Percentiles rank a stretch among this genome's conserved stretches.
phyloP scores from a whole-genome alignment of 2,329 filamentous ascomycete genomes.

The Calonectria pseudoreteaudii region DNA sequence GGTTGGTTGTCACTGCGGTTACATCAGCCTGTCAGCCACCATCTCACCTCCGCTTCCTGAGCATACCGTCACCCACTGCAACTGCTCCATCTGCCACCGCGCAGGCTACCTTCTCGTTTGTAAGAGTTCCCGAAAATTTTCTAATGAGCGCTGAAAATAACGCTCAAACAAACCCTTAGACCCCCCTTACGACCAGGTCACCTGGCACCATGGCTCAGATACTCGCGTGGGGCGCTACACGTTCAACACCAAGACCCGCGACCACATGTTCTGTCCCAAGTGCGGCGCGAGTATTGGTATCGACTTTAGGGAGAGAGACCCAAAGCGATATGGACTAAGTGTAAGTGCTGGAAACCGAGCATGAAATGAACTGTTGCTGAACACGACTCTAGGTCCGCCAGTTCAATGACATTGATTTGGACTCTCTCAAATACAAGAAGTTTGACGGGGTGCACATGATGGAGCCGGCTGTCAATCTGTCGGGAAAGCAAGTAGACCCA shows the following conservation, averaged over 20 bases:
- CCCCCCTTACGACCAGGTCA: slow-evolving; percentile 52
- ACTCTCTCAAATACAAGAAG: slow-evolving; percentile 50
- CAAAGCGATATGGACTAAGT: slow-evolving; percentile 55
- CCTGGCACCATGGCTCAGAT: slow-evolving; percentile 55
- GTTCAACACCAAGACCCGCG: slow-evolving; percentile 61
- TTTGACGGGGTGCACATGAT: slow-evolving; percentile 51
- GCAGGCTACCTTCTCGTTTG: slow-evolving; percentile 64
- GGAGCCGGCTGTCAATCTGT: slow-evolving; percentile 51
- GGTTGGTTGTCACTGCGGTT: slow-evolving; percentile 65
- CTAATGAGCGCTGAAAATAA: background rate
- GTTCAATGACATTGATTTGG: slow-evolving; percentile 55
- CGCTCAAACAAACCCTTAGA: slow-evolving; percentile 44
- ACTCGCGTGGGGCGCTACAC: slow-evolving; percentile 39
- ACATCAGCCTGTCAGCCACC: slow-evolving; percentile 59
- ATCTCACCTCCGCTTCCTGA: slow-evolving; percentile 61
- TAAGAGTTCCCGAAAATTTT: slow-evolving; percentile 27
- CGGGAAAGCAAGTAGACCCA: slow-evolving; percentile 42
- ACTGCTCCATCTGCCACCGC: slow-evolving; percentile 65
- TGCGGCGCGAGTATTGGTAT: slow-evolving; percentile 61
- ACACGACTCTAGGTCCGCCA: slow-evolving; percentile 50
- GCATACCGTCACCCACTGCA: slow-evolving; percentile 61
- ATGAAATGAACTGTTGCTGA: slow-evolving; percentile 14
- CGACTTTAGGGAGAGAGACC: slow-evolving; percentile 52
- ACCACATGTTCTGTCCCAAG: slow-evolving; percentile 62
- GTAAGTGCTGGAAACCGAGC: slow-evolving; percentile 43